phyloP scores from a whole-genome alignment of 2,329 filamentous ascomycete species.

The Cytospora chrysosperma region DNA sequence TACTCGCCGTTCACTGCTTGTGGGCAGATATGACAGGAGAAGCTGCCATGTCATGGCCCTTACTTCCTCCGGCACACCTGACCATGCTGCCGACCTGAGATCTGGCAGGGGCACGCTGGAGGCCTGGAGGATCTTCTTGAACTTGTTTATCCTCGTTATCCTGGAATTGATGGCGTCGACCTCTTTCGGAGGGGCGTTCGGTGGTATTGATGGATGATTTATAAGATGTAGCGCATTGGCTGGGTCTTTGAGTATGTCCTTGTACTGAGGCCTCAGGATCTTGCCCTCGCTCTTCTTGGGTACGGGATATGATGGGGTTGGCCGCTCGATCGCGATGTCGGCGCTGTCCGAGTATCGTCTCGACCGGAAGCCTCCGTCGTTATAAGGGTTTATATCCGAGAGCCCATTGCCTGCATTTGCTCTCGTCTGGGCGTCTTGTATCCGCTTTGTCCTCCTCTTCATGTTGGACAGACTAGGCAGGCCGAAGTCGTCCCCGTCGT shows the following conservation, averaged over 20 bases:
- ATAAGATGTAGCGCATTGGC: slow-evolving; percentile 95
- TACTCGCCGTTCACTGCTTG: slow-evolving; percentile 91
- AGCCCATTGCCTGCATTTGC: slow-evolving; percentile 27
- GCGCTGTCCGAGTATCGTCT: slow-evolving; percentile 75
- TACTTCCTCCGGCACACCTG: slow-evolving; percentile 89
- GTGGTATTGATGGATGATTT: slow-evolving; percentile 73
- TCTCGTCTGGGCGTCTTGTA: slow-evolving; percentile 46
- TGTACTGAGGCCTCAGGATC: slow-evolving; percentile 94
- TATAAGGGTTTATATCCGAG: slow-evolving; percentile 15
- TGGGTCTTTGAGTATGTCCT: slow-evolving; percentile 86
- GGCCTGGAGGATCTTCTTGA: slow-evolving; percentile 91
- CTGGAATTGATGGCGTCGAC: slow-evolving; percentile 81
- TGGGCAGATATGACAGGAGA: slow-evolving; percentile 89
- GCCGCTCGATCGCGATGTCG: slow-evolving; percentile 90
- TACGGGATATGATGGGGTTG: slow-evolving; percentile 78
- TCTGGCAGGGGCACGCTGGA: slow-evolving; percentile 85
- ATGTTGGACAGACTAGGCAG: slow-evolving; percentile 89
- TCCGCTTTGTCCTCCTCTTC: slow-evolving; percentile 66
- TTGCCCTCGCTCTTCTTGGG: slow-evolving; percentile 91
- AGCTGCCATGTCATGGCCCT: slow-evolving; percentile 99
- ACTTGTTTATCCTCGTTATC: slow-evolving; percentile 95
- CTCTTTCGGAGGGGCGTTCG: slow-evolving; percentile 77
- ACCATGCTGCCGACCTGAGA: slow-evolving; percentile 85
- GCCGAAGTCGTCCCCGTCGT: slow-evolving; percentile 93
- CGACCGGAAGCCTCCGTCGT: slow-evolving; percentile 7